phyloP scores from a whole-genome alignment of 169 alveolate species.

The Plasmodium vinckei region DNA sequence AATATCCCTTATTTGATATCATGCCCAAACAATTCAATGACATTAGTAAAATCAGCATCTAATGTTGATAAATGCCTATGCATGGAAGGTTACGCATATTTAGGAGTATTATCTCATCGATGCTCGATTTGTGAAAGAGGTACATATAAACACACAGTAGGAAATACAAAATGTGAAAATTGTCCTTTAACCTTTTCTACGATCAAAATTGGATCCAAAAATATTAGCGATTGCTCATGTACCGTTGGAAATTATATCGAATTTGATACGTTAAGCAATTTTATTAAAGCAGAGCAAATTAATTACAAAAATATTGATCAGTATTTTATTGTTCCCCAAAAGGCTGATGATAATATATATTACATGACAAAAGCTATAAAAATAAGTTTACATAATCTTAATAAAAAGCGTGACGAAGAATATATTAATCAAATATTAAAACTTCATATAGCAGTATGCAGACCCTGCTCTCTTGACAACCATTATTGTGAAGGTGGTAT shows the following conservation, averaged over 20 bases:
- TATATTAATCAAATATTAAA: constrained; percentile 33
- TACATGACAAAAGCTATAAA: constrained; percentile 36
- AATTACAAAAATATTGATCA: constrained; percentile 52
- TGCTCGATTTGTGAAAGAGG: constrained; percentile 84
- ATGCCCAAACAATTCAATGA: constrained; percentile 83
- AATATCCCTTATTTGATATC: constrained; percentile 69
- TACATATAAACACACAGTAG: constrained; percentile 75
- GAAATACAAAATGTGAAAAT: constrained; percentile 78
- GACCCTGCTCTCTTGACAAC: constrained; percentile 61
- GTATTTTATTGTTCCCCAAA: constrained; percentile 62
- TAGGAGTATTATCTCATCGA: constrained; percentile 36
- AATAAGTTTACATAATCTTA: constrained; percentile 43
- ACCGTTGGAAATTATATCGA: constrained; percentile 77
- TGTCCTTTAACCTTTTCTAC: constrained; percentile 86
- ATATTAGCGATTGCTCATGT: constrained; percentile 80
- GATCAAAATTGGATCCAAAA: constrained; percentile 76
- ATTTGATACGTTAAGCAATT: constrained; percentile 44
- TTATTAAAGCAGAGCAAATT: constrained; percentile 32
- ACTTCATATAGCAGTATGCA: constrained; percentile 55
- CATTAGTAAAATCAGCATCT: constrained; percentile 72
- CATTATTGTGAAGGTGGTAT: constrained; percentile 76
- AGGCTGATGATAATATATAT: constrained; percentile 20
- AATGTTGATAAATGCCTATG: constrained; percentile 81
- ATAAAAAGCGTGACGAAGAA: constrained; percentile 16
- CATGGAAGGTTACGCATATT: constrained; percentile 78